Base-by-base conservation (phyloP, 129 eudicot genomes). In the carrot (Daucus carota) region DNA sequence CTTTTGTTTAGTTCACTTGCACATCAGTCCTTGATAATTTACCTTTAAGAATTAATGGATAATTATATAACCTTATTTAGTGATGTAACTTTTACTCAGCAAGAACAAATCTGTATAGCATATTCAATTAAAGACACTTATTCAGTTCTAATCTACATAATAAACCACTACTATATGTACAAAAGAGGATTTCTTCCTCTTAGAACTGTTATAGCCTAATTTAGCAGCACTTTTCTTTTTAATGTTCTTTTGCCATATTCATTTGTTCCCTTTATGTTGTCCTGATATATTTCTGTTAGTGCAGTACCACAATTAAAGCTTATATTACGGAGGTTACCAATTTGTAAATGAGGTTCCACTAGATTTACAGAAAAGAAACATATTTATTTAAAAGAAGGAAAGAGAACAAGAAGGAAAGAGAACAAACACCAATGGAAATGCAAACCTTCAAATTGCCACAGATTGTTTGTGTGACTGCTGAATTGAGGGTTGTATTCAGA, bases 401-500 rank as follows among this genome's bases (percentile, higher is more conserved):
- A n/a, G n/a, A n/a, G n/a, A n/a, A n/a, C n/a, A n/a, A n/a, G n/a
- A 36, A 57, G 28, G 44, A 34, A 34, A 69, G 1, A 38, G 1
- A 20, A 63, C 20, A 63, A 57, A 63, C 38, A 63, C 20, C 70
- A 43, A 26, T 41, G 14, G 47, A 44, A 26, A n/a, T 42, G 24
- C 87, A 26, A 74, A 94, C 99, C 99, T 94, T 94, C 76, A 94
- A 65, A 82, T 94, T 94, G 42, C 99, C 99, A 77, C 99, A 94
- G 81, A 94, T 89, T 67, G 99, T 94, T 89, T 94, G 99, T 32
- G 98, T 94, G 79, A 94, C 87, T 43, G 98, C 97, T 75, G 98
- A 94, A 79, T 94, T 94, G 70, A 94, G 97, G 52, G 98, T 91
- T 68, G 98, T 94, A 86, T 94, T 94, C 47, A 94, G 90, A 79